Conservation (phyloP, 1,139 yeast genomes). For the Kluyveromyces sp. region DNA sequence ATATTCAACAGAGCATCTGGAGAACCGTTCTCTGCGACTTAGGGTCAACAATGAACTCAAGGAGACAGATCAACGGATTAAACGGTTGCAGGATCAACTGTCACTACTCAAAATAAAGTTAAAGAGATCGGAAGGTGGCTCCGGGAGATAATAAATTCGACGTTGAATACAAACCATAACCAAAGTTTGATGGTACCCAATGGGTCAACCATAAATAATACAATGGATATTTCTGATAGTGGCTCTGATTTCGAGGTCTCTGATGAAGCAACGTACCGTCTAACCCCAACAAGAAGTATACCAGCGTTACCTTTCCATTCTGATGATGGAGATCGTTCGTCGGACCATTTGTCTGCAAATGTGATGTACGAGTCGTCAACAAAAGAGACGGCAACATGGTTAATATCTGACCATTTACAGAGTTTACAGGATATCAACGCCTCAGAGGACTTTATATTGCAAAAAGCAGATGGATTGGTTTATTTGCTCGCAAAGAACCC, state of each 20-base stretch:
- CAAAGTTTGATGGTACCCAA: neutral
- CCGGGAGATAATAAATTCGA: neutral
- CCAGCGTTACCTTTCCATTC: neutral
- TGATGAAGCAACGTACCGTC: neutral
- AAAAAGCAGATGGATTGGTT: conserved; percentile 58
- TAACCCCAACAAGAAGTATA: conserved; percentile 3
- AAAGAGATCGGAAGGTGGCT: conserved; percentile 9
- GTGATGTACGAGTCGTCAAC: conserved; percentile 6
- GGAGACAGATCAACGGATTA: conserved; percentile 25
- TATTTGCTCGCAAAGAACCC: conserved; percentile 52
- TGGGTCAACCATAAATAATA: conserved; percentile 2
- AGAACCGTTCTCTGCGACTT: conserved; percentile 28
- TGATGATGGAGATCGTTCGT: neutral
- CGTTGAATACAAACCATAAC: neutral
- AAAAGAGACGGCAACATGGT: conserved; percentile 41
- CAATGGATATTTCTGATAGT: conserved; percentile 3
- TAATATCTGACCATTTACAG: conserved; percentile 42
- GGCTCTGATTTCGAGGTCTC: neutral
- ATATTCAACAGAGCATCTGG: conserved; percentile 30
- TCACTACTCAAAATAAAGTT: conserved; percentile 18
- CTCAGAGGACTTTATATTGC: conserved; percentile 43
- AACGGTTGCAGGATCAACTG: conserved; percentile 22
- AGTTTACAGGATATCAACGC: conserved; percentile 35
- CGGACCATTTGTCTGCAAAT: neutral
- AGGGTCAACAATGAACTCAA: conserved; percentile 28